Evolutionary conservation across 805 yeast genomes (phyloP), one percentile per base, ranked within the genome.

Genomic region (Debaryomyces tyrocola): DNA sequence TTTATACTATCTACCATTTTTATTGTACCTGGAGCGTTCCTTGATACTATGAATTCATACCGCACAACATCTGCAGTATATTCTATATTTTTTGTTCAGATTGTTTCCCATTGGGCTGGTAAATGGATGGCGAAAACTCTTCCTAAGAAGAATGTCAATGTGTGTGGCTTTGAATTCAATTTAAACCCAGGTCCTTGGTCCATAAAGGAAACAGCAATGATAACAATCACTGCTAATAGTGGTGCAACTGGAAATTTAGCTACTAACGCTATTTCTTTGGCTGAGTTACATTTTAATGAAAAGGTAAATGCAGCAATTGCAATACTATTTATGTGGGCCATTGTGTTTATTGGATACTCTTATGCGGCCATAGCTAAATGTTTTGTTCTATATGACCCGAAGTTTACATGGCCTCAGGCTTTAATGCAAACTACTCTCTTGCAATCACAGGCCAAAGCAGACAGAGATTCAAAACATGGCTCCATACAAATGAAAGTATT

Each of bases 161-260:
- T 54, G 4, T 53, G 58, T 5, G 43, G 56, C 6, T 45, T 66
- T 5, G 44, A 49, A 20, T 50, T 59, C 38, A 63, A 64, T 44
- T 53, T 75, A 42, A 78, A 79, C 47, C 83, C 84, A 0, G 78
- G 81, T 2, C 82, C 83, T 0, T 79, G 82, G 82, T 62, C 79
- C 4, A 70, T 79, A 37, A 78, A 78, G 47, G 83, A 79, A 53
- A 70, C 82, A 7, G 75, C 79, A 29, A 46, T 83, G 65, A 69
- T 80, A 33, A 74, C 81, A 7, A 64, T 77, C 27, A 73, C 82
- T 1, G 82, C 82, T 2, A 77, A 76, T 21, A 69, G 77, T 31
- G 75, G 81, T 15, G 75, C 85, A 48, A 72, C 82, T 0, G 81
- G 81, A 1, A 77, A 75, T 48, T 64, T 71, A 53, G 83, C 78